phyloP scores from a whole-genome alignment of 139 green algal genomes.

The Zygnema circumcarinatum region DNA sequence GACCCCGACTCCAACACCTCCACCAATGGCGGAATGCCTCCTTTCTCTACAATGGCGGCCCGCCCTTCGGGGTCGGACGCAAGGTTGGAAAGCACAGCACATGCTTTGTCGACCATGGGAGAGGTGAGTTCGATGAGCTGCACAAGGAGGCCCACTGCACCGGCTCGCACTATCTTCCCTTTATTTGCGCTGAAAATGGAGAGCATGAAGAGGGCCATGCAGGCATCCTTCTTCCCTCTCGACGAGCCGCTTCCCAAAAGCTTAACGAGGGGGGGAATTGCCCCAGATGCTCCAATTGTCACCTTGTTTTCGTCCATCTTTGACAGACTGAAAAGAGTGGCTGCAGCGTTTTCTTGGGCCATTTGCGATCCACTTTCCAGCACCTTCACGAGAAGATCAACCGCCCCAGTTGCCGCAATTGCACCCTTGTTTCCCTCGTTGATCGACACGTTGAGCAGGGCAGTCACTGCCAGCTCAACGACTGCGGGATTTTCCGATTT shows the following conservation, averaged over 20 bases:
- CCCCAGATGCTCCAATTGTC: constrained; percentile 42
- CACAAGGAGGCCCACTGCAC: constrained; percentile 5
- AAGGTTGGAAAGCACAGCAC: constrained; percentile 33
- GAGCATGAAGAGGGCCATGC: constrained; percentile 41
- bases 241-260: constrained; percentile 4
- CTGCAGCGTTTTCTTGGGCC: constrained; percentile 18
- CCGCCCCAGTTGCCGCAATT: constrained; percentile 19
- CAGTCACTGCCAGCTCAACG: constrained; percentile 30
- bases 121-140: not conserved
- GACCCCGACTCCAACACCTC: constrained; percentile 22
- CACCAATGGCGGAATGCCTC: constrained; percentile 11
- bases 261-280: constrained; percentile 33
- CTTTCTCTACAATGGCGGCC: not conserved
- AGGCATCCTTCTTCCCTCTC: constrained; percentile 28
- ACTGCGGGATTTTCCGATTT: constrained; percentile 4
- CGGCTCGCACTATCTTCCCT: not conserved
- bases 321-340: constrained; percentile 44
- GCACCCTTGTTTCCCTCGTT: constrained; percentile 43
- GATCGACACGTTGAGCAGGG: constrained; percentile 53
- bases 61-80: constrained; percentile 18
- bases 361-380: constrained; percentile 4
- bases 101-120: constrained; percentile 30
- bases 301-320: constrained; percentile 44
- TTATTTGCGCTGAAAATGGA: constrained; percentile 29
- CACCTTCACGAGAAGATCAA: constrained; percentile 37